Evolutionary conservation across 2,329 filamentous ascomycete species (phyloP).

Genomic region (Aureobasidium sp.): DNA sequence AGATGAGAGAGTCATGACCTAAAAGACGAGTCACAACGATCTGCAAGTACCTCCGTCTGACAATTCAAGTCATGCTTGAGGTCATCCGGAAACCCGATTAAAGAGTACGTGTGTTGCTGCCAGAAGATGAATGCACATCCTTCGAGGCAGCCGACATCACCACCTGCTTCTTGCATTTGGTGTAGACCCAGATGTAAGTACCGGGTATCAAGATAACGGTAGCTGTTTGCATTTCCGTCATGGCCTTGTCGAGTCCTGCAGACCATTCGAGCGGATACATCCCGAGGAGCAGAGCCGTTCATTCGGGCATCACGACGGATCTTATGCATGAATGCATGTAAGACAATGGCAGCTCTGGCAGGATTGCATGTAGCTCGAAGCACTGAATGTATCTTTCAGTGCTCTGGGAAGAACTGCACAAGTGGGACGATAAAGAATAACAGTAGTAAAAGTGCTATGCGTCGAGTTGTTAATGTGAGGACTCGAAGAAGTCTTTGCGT

Average conservation of each 20-base stretch:
- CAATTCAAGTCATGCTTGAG: slow-evolving; percentile 26
- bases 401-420: too few relatives aligned
- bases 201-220: neutral
- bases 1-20: slow-evolving; percentile 12
- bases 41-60: neutral
- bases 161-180: slow-evolving; percentile 18
- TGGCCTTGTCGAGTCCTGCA: neutral
- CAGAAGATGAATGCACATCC: neutral
- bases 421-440: too few relatives aligned
- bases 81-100: slow-evolving; percentile 26
- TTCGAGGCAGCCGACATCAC: slow-evolving; percentile 14
- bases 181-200: neutral
- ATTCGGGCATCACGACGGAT: neutral
- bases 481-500: neutral
- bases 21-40: neutral
- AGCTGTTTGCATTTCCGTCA: neutral
- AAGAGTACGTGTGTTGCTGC: slow-evolving; percentile 17
- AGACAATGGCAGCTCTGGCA: too few relatives aligned
- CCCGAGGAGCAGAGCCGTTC: slow-evolving; percentile 9
- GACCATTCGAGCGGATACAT: slow-evolving; percentile 13
- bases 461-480: neutral
- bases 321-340: neutral
- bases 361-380: slow-evolving; percentile 19
- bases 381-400: slow-evolving; percentile 17
- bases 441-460: too few relatives aligned